Evolutionary conservation across 768 basidiomycete genomes (phyloP).

Genomic region (Lentinula sp.): DNA sequence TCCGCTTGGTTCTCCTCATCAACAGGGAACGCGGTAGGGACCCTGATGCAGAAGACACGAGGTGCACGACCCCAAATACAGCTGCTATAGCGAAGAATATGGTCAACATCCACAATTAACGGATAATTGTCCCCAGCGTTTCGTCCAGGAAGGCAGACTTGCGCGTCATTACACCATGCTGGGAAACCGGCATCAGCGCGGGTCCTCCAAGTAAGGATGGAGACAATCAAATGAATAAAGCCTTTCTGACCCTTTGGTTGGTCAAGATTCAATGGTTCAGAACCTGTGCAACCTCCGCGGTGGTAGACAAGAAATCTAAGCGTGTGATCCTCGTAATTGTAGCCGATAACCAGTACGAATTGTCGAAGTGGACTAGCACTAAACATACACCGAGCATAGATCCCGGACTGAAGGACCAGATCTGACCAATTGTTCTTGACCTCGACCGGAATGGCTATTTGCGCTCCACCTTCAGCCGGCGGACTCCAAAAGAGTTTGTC

Average conservation of each 20-base stretch:
- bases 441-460: neutral
- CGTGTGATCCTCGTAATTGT: neutral
- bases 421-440: neutral
- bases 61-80: neutral
- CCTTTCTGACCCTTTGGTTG: neutral
- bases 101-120: neutral
- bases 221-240: constrained; percentile 2
- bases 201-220: constrained; percentile 8
- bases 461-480: neutral
- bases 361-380: neutral
- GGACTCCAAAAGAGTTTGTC: neutral
- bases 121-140: neutral
- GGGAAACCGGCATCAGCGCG: constrained; percentile 9
- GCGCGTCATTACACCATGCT: constrained; percentile 3
- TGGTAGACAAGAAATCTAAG: neutral
- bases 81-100: neutral
- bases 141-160: neutral
- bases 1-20: neutral
- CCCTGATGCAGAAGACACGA: neutral
- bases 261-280: neutral
- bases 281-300: neutral
- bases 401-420: neutral
- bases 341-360: neutral
- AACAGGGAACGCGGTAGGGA: neutral
- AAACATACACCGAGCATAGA: neutral